Conservation (phyloP, 805 yeast genomes). For the Wickerhamomyces bisporus region DNA sequence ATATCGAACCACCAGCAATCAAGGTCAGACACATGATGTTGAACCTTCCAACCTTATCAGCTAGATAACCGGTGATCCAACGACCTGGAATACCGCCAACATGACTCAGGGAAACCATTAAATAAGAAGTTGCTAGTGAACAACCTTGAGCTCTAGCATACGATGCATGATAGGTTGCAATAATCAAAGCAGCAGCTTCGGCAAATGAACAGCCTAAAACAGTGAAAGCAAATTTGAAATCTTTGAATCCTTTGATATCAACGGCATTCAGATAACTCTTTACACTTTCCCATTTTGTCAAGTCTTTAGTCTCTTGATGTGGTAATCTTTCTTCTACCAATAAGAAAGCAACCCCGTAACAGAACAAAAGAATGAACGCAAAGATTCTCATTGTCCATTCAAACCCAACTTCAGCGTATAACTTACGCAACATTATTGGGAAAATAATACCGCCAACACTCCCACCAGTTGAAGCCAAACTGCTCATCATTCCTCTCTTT, state of each 20-base stretch:
- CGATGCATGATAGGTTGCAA: slow-evolving; percentile 45
- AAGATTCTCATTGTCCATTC: slow-evolving; percentile 53
- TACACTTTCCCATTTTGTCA: slow-evolving; percentile 22
- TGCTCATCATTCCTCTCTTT: slow-evolving; percentile 51
- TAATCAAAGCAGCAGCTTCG: slow-evolving; percentile 40
- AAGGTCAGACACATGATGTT: slow-evolving; percentile 41
- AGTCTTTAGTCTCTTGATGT: slow-evolving; percentile 22
- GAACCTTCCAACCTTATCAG: slow-evolving; percentile 45
- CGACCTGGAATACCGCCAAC: slow-evolving; percentile 38
- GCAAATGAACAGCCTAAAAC: slow-evolving; percentile 40
- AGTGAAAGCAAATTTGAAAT: slow-evolving; percentile 37
- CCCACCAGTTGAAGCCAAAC: slow-evolving; percentile 46
- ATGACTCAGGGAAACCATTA: slow-evolving; percentile 41
- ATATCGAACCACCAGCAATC: slow-evolving; percentile 24
- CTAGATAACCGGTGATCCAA: slow-evolving; percentile 38
- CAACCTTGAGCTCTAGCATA: slow-evolving; percentile 44
- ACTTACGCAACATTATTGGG: slow-evolving; percentile 45
- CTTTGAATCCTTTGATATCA: slow-evolving; percentile 36
- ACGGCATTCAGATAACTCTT: slow-evolving; percentile 24
- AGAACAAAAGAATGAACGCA: slow-evolving; percentile 38
- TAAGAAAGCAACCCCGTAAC: slow-evolving; percentile 28
- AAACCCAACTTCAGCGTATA: slow-evolving; percentile 43
- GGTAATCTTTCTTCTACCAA: slow-evolving; percentile 38
- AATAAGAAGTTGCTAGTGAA: slow-evolving; percentile 32
- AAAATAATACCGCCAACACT: slow-evolving; percentile 50